A percentile compares a stretch with the other conserved stretches of the same genome.
Conservation (phyloP, 2,329 filamentous ascomycete species). For the Hypoxylon sp. region DNA sequence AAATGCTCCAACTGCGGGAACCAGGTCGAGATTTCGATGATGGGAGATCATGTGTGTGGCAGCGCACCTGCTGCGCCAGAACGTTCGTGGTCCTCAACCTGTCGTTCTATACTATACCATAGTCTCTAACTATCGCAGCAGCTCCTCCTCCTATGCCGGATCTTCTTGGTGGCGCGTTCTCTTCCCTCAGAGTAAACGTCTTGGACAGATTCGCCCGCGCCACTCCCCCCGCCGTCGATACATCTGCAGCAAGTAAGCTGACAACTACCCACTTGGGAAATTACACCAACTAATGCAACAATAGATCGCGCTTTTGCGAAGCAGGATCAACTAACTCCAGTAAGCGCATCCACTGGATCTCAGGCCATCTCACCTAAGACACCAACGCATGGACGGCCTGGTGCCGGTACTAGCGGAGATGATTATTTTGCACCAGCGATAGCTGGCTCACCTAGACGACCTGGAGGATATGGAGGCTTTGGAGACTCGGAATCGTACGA, state of each 20-base stretch:
- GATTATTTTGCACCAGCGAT: conserved; percentile 65
- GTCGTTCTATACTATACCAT: neutral
- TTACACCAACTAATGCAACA: conserved; percentile 53
- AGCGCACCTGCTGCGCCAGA: conserved; percentile 62
- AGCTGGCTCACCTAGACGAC: conserved; percentile 61
- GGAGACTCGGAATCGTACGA: conserved; percentile 57
- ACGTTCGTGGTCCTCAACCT: conserved; percentile 53
- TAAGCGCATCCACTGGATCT: conserved; percentile 72
- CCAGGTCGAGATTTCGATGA: conserved; percentile 85
- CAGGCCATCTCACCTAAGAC: conserved; percentile 75
- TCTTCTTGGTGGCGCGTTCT: conserved; percentile 56
- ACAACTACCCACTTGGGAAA: conserved; percentile 2
- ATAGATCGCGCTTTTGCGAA: conserved; percentile 69
- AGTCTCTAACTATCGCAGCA: conserved; percentile 45
- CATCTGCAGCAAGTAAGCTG: conserved; percentile 70
- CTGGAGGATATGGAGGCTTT: conserved; percentile 67
- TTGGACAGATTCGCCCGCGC: conserved; percentile 60
- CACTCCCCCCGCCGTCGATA: conserved; percentile 68
- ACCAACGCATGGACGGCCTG: conserved; percentile 63
- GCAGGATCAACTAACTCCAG: conserved; percentile 73
- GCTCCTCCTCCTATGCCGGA: conserved; percentile 49
- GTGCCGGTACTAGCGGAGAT: conserved; percentile 59
- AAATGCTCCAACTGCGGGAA: conserved; percentile 87
- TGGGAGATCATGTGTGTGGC: conserved; percentile 87
- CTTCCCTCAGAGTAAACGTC: conserved; percentile 56